These are phyloP conservation scores for Vitis cinerea DNA, from an alignment of 164 flowering plant genomes.

Conservation along the genomic window DNA sequence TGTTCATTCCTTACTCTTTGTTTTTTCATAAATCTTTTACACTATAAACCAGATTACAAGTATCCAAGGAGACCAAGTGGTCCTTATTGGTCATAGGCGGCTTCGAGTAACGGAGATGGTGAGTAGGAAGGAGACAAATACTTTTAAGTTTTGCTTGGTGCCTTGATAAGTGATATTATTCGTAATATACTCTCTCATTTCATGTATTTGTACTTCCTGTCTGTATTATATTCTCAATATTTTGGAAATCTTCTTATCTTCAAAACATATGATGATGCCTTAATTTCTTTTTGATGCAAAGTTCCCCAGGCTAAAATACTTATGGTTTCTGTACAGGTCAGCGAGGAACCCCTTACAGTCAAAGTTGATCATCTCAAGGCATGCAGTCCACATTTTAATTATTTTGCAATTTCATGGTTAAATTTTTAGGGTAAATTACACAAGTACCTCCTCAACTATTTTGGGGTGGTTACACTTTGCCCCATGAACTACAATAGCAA, in stretches of 20 bases:
- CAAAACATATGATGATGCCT: neutral
- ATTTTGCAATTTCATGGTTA: neutral
- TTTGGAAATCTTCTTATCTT: neutral
- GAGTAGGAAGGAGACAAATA: constrained; percentile 22
- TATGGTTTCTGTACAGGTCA: constrained; percentile 52
- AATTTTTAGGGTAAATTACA: no score
- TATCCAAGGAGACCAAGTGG: constrained; percentile 89
- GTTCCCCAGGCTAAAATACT: neutral
- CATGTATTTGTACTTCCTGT: neutral
- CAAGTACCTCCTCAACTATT: no score
- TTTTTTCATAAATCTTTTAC: constrained; percentile 6
- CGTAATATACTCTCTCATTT: neutral
- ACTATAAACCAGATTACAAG: constrained; percentile 63
- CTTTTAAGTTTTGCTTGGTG: neutral
- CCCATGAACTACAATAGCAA: no score
- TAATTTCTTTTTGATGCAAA: neutral
- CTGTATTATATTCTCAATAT: neutral
- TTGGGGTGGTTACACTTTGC: no score
- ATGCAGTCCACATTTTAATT: constrained; percentile 12
- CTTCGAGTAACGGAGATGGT: constrained; percentile 96
- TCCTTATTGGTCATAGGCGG: constrained; percentile 88
- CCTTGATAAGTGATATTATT: neutral
- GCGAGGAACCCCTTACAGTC: constrained; percentile 94
- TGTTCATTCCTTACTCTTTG: neutral
- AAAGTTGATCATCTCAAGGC: constrained; percentile 98